Evolutionary conservation across 495 filamentous ascomycete species (phyloP), one percentile per base, ranked within the genome.

Genomic region (Penicillium angulare): DNA sequence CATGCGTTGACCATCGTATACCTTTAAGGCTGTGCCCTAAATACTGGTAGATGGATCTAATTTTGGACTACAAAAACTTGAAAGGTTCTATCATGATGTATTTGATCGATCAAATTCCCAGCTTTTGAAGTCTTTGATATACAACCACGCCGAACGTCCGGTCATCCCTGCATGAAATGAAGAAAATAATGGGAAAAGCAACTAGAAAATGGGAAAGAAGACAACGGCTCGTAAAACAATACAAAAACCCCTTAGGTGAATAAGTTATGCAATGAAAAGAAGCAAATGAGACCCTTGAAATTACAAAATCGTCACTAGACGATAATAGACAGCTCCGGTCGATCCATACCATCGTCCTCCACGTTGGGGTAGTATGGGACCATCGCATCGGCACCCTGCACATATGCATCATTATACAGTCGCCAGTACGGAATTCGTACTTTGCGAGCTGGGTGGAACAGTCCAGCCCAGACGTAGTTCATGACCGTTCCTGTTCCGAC

Each of bases 391-490:
- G 92, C 92, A 26, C 76, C 82, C 57, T 95, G 90, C 45, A 97
- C 93, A 66, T 97, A 97, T n/a, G 89, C 87, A 67, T 95, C 89
- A 60, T 98, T 98, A 70, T 98, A 97, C 27, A 97, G 69, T 32
- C 92, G 76, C 90, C 91, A 97, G 68, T 96, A 97, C 21, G 95
- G 92, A 47, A 79, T 81, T 44, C 93, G 79, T 26, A 99, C 93
- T 71, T 97, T 97, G 38, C 95, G 81, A 5, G 93, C 93, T 0
- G 93, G 90, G 61, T 97, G 95, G 79, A 97, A 99, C 40, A 99
- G 74, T 13, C 95, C 95, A 3, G 93, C 92, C 91, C 89, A 97
- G 55, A 96, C 83, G 66, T 99, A 99, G 70, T 97, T 97, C 80
- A 97, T 87, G 29, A 96, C 86, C 20, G 89, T 69, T 1, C 92